A percentile compares a stretch with the other conserved stretches of the same genome.
Conservation (phyloP, 352 stramenopile species). For the Phytophthora nicotianae region DNA sequence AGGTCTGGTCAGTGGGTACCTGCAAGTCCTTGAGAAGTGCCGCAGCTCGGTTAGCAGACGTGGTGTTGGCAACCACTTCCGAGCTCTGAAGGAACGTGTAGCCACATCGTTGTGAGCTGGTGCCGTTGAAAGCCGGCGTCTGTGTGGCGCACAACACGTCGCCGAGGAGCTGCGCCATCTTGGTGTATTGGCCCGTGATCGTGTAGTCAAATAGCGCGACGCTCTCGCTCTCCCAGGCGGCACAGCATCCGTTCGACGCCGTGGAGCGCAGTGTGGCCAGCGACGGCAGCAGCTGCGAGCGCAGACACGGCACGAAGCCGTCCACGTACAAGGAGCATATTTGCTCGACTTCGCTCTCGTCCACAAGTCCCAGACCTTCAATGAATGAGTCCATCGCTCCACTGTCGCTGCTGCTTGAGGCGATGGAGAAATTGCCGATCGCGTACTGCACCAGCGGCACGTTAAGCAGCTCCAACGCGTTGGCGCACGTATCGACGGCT, state of each 20-base stretch:
- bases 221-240: slow-evolving; percentile 48
- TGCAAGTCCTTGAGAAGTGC: slow-evolving; percentile 53
- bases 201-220: slow-evolving; percentile 60
- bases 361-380: slow-evolving; percentile 31
- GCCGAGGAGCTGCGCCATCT: slow-evolving; percentile 56
- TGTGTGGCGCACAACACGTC: slow-evolving; percentile 61
- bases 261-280: slow-evolving; percentile 55
- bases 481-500: slow-evolving; percentile 39
- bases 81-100: slow-evolving; percentile 53
- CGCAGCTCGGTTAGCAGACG: slow-evolving; percentile 38
- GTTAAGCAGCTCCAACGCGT: slow-evolving; percentile 37
- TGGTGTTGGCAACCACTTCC: slow-evolving; percentile 34
- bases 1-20: slow-evolving; percentile 61
- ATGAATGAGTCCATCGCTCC: slow-evolving; percentile 22
- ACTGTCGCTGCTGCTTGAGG: slow-evolving; percentile 19
- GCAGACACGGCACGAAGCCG: slow-evolving; percentile 54
- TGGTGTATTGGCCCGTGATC: slow-evolving; percentile 61
- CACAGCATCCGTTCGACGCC: slow-evolving; percentile 56
- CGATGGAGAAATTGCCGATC: slow-evolving; percentile 43
- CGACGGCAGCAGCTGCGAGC: slow-evolving; percentile 55
- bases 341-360: slow-evolving; percentile 45
- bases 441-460: slow-evolving; percentile 52
- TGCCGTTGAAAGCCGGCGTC: slow-evolving; percentile 43
- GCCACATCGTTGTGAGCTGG: slow-evolving; percentile 54
- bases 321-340: slow-evolving; percentile 59